Conservation (phyloP, 139 green algal species). For the Coelastrella sp. region DNA sequence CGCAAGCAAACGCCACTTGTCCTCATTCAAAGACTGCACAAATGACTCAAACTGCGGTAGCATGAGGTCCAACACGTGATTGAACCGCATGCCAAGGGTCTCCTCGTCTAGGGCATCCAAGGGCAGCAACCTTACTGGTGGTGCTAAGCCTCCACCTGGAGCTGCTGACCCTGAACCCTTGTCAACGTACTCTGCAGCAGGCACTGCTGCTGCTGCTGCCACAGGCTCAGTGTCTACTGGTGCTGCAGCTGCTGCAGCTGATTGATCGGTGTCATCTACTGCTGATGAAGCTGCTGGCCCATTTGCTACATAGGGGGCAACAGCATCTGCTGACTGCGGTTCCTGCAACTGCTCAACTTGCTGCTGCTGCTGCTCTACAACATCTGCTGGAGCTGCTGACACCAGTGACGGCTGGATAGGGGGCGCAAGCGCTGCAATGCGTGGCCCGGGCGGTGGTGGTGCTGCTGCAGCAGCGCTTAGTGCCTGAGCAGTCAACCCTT, state of each 20-base stretch:
- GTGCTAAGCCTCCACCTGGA: background rate
- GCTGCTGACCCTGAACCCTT: background rate
- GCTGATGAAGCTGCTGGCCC: background rate
- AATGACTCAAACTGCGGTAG: background rate
- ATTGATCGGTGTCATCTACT: too few relatives aligned
- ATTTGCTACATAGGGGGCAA: background rate
- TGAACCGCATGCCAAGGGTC: background rate
- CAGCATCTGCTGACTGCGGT: too few relatives aligned
- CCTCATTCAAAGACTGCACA: slow-evolving; percentile 30
- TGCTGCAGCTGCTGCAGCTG: background rate
- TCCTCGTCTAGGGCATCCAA: background rate
- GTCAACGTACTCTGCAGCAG: background rate
- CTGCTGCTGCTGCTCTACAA: background rate
- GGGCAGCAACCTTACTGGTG: slow-evolving; percentile 28
- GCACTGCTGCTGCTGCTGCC: background rate
- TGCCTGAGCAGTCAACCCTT: slow-evolving; percentile 9
- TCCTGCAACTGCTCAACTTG: background rate
- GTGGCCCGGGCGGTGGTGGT: too few relatives aligned
- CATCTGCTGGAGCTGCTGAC: too few relatives aligned
- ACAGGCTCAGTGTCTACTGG: background rate
- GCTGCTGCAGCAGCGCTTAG: background rate
- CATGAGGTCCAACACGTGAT: slow-evolving; percentile 29
- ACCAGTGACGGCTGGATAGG: too few relatives aligned
- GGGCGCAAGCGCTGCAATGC: too few relatives aligned
- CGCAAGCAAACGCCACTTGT: slow-evolving; percentile 25